Conservation (phyloP, 805 yeast genomes). For the Kluyveromyces dobzhanskii region DNA sequence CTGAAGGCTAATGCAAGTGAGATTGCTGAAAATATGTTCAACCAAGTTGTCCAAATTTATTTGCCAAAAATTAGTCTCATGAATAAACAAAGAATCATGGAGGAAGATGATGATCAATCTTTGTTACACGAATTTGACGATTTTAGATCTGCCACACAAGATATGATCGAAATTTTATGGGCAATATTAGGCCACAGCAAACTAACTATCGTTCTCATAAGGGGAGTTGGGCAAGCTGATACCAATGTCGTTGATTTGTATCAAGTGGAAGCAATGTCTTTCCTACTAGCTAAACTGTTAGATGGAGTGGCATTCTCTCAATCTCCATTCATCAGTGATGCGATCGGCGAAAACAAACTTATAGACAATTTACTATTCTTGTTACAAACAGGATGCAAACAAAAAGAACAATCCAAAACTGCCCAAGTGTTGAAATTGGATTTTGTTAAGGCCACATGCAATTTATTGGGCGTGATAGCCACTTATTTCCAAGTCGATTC, state of each 20-base stretch:
- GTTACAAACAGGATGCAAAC: conserved; percentile 20
- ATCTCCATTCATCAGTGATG: conserved; percentile 25
- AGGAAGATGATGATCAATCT: conserved; percentile 20
- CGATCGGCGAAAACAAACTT: conserved; percentile 15
- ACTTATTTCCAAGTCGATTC: conserved; percentile 21
- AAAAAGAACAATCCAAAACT: conserved; percentile 9
- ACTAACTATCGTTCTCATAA: conserved; percentile 24
- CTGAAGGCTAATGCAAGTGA: conserved; percentile 21
- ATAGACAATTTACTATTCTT: conserved; percentile 18
- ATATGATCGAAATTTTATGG: conserved; percentile 64
- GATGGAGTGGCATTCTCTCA: conserved; percentile 22
- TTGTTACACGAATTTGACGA: conserved; percentile 45
- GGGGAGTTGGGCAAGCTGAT: conserved; percentile 19
- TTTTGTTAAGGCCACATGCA: conserved; percentile 24
- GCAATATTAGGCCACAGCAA: conserved; percentile 47
- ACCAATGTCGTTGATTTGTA: conserved; percentile 14
- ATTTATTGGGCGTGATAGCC: conserved; percentile 22
- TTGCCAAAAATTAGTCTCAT: conserved; percentile 54
- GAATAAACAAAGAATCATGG: conserved; percentile 31
- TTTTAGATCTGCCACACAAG: conserved; percentile 69
- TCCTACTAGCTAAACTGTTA: conserved; percentile 19
- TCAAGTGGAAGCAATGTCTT: conserved; percentile 28
- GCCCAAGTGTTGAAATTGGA: conserved; percentile 18
- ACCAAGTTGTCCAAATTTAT: conserved; percentile 49
- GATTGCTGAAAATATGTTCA: conserved; percentile 36